phyloP scores from a whole-genome alignment of 306 rosid genomes.

The Inga laurina region DNA sequence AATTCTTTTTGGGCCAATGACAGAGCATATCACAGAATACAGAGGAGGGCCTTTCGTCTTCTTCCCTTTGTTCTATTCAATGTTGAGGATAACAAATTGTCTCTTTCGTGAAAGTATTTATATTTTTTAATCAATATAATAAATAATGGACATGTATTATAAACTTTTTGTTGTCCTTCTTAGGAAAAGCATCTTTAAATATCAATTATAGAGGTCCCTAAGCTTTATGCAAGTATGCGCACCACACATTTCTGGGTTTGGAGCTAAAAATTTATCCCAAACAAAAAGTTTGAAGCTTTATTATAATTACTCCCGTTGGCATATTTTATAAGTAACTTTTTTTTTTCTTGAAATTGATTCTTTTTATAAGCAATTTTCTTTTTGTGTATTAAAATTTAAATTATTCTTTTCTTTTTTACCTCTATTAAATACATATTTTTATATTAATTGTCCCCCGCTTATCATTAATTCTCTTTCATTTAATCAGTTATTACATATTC shows the following conservation, averaged over 20 bases:
- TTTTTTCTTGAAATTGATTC: no score
- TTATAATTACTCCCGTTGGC: no score
- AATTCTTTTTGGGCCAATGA: background rate
- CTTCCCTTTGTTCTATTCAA: background rate
- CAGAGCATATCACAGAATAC: background rate
- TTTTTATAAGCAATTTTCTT: no score
- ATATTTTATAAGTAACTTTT: no score
- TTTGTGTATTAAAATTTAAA: no score
- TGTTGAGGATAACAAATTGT: background rate
- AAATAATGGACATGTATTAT: background rate
- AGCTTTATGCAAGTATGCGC: background rate
- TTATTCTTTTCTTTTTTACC: no score
- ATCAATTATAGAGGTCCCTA: background rate
- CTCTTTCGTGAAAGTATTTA: background rate
- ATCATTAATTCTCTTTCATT: no score
- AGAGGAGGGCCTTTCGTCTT: background rate
- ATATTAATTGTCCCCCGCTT: no score
- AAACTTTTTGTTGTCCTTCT: background rate
- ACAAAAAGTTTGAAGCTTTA: background rate
- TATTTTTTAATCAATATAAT: background rate
- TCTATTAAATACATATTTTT: no score
- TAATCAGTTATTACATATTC: no score
- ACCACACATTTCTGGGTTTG: background rate
- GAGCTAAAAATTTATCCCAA: no score
- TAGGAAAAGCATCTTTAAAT: background rate